Evolutionary conservation across 768 basidiomycete genomes (phyloP).

Genomic region (Boletus pseudopeckii): DNA sequence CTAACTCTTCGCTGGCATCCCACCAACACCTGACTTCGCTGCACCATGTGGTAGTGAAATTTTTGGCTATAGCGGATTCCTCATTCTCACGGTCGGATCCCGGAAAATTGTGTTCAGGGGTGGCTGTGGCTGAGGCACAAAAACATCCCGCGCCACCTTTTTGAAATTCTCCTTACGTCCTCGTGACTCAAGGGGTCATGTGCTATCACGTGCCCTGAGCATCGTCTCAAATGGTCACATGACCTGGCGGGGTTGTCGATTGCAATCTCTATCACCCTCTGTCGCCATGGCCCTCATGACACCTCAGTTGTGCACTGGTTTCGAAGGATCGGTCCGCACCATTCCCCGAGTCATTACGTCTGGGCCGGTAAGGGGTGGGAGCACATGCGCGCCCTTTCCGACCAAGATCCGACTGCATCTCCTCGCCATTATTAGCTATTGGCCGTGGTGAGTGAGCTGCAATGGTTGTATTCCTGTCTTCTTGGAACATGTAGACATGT

Average conservation of each 20-base stretch:
- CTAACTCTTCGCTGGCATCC: background rate
- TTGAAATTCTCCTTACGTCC: too few relatives aligned
- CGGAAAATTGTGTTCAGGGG: too few relatives aligned
- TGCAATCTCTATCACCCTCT: background rate
- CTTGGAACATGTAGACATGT: background rate
- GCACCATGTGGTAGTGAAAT: background rate
- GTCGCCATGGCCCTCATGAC: background rate
- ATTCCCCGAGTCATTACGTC: conserved; percentile 6
- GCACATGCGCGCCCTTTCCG: background rate
- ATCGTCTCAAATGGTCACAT: too few relatives aligned
- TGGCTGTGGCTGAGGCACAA: too few relatives aligned
- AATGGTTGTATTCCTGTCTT: background rate
- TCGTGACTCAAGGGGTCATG: too few relatives aligned
- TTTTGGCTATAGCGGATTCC: too few relatives aligned
- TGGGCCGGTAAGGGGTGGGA: background rate
- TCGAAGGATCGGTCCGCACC: background rate
- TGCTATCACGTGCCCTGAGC: too few relatives aligned
- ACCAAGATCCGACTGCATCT: background rate
- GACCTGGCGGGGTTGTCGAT: too few relatives aligned
- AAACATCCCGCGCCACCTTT: too few relatives aligned
- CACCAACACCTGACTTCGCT: conserved; percentile 9
- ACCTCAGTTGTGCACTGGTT: background rate
- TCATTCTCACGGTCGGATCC: too few relatives aligned
- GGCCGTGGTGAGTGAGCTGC: background rate
- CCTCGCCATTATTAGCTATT: background rate